These are phyloP conservation scores for Camillea tinctor DNA, from an alignment of 2,329 filamentous ascomycete species.

Conservation along the genomic window DNA sequence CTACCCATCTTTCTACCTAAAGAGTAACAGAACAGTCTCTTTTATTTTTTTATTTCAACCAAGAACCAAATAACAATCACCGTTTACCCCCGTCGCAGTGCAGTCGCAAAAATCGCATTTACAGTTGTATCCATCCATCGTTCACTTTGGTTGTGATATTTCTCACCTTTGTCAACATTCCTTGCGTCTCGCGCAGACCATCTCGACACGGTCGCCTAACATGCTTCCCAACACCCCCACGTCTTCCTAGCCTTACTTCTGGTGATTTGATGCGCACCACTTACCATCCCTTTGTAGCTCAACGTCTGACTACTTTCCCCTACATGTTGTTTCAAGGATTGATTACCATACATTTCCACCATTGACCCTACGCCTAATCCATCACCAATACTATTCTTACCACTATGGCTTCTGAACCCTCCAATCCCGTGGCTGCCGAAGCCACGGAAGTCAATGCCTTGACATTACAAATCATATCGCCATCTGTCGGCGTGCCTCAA, in stretches of 20 bases:
- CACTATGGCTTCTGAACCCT: conserved; percentile 41
- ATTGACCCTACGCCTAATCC: conserved; percentile 3
- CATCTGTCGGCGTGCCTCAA: conserved; percentile 52
- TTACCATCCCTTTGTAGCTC: too few species aligned
- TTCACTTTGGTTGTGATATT: too few species aligned
- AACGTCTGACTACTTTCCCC: not conserved
- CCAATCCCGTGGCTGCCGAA: conserved; percentile 26
- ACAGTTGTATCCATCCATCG: too few species aligned
- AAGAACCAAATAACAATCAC: too few species aligned
- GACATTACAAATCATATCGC: conserved; percentile 59
- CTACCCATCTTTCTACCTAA: too few species aligned
- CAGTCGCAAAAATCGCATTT: too few species aligned
- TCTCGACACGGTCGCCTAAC: conserved; percentile 10
- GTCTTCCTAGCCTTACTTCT: conserved; percentile 7
- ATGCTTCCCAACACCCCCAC: conserved; percentile 16
- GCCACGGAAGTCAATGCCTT: conserved; percentile 38
- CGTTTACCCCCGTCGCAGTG: too few species aligned
- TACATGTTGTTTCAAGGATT: not conserved
- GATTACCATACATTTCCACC: conserved; percentile 1
- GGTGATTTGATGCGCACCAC: conserved; percentile 9
- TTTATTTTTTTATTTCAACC: too few species aligned
- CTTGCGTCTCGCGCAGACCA: not conserved
- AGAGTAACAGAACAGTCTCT: too few species aligned
- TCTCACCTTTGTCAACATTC: not conserved
- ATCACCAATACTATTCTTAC: conserved; percentile 1